Percentiles rank a stretch among this genome's conserved stretches.
phyloP scores from a whole-genome alignment of 805 yeast genomes.

The Yarrowia sp. region DNA sequence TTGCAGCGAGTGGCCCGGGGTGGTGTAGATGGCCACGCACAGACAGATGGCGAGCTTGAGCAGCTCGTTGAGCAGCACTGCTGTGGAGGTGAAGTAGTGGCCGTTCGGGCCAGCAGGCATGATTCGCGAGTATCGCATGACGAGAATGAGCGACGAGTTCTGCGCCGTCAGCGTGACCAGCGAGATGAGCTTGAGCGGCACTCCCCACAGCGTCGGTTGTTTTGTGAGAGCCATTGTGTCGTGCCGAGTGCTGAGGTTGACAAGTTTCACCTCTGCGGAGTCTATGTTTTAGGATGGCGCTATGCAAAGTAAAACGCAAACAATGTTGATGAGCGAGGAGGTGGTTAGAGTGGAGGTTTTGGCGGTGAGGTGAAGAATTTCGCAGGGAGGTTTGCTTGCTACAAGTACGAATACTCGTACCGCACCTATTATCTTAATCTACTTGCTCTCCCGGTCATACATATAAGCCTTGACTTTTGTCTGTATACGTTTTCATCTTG shows the following conservation, averaged over 20 bases:
- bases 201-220: conserved; percentile 42
- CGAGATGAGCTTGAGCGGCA: conserved; percentile 50
- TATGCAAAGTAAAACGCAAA: conserved; percentile 7
- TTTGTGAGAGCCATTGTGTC: conserved; percentile 22
- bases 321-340: not conserved
- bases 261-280: conserved; percentile 1
- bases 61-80: conserved; percentile 53
- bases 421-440: no score
- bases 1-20: conserved; percentile 43
- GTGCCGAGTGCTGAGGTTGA: not conserved
- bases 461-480: no score
- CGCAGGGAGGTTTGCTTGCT: no score
- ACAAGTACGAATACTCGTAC: no score
- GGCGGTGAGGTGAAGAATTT: no score
- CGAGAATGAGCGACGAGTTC: conserved; percentile 52
- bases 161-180: conserved; percentile 53
- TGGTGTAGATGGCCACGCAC: conserved; percentile 43
- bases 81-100: conserved; percentile 53
- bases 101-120: conserved; percentile 49
- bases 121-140: conserved; percentile 55
- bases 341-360: no score
- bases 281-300: conserved; percentile 2
- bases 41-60: conserved; percentile 50
- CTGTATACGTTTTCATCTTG: no score
- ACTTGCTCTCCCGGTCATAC: no score